These are phyloP conservation scores for Verticillium zaregamsianum DNA, from an alignment of 2,329 filamentous ascomycete species.

Conservation along the genomic window DNA sequence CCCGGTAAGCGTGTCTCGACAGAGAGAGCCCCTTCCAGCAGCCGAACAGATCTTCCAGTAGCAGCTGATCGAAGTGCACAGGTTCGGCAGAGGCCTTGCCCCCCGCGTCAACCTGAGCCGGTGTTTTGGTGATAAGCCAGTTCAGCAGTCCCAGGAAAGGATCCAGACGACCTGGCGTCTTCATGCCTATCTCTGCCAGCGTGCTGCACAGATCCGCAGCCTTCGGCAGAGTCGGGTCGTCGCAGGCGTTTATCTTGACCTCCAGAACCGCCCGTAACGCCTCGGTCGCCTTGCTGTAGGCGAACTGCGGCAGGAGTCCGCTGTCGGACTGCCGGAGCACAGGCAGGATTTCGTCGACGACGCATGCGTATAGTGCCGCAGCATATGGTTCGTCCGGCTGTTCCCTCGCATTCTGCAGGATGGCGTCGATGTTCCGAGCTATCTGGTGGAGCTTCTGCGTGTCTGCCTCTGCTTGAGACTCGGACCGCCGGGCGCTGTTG, in stretches of 20 bases:
- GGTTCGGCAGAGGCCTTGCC: background rate
- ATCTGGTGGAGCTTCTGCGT: conserved; percentile 1
- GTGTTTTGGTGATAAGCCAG: background rate
- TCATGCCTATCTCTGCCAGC: conserved; percentile 2
- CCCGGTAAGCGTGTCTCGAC: conserved; percentile 15
- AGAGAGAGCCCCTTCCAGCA: conserved; percentile 33
- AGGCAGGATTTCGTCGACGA: conserved; percentile 5
- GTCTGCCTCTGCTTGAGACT: background rate
- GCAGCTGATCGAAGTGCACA: background rate
- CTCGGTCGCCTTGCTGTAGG: background rate
- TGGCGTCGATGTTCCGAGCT: conserved; percentile 3
- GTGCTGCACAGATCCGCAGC: conserved; percentile 7
- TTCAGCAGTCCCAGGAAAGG: conserved; percentile 4
- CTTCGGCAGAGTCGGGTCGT: conserved; percentile 2
- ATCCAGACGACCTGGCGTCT: conserved; percentile 4
- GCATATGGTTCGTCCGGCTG: background rate
- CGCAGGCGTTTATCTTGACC: conserved; percentile 2
- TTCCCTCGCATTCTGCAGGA: background rate
- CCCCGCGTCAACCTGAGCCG: background rate
- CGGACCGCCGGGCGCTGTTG: conserved; percentile 2
- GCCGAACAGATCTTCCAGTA: conserved; percentile 23
- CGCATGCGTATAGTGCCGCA: background rate
- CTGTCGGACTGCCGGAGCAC: background rate
- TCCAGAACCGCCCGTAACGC: conserved; percentile 2
- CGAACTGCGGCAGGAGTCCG: background rate